Percentiles rank a stretch among this genome's conserved stretches.
These are phyloP conservation scores for Leccinum angustisporum DNA, from an alignment of 1,284 basidiomycete species.

Conservation along the genomic window DNA sequence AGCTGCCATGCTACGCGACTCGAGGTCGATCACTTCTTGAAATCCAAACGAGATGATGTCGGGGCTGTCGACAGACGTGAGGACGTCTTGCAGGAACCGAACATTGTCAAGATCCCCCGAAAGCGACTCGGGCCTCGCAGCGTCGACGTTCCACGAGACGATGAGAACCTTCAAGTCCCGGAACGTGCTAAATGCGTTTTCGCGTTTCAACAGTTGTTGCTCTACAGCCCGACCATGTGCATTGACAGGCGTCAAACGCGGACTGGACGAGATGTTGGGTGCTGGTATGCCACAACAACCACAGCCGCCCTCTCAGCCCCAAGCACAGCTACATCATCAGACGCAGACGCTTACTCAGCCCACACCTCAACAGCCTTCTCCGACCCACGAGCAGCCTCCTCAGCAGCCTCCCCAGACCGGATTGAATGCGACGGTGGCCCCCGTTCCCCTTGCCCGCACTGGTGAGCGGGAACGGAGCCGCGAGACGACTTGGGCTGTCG, in stretches of 20 bases:
- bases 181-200: slow-evolving; percentile 78
- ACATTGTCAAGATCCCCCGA: slow-evolving; percentile 61
- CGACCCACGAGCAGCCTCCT: slow-evolving; percentile 29
- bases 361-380: slow-evolving; percentile 20
- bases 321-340: slow-evolving; percentile 26
- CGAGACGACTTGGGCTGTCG: slow-evolving; percentile 32
- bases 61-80: slow-evolving; percentile 70
- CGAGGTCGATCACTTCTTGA: slow-evolving; percentile 94
- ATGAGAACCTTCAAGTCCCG: slow-evolving; percentile 79
- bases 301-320: slow-evolving; percentile 22
- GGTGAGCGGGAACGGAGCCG: slow-evolving; percentile 33
- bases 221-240: slow-evolving; percentile 46
- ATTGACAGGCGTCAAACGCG: slow-evolving; percentile 63
- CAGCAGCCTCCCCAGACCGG: slow-evolving; percentile 24
- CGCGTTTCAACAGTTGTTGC: slow-evolving; percentile 70
- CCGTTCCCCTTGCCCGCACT: slow-evolving; percentile 25
- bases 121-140: slow-evolving; percentile 78
- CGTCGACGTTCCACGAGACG: slow-evolving; percentile 93
- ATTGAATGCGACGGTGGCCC: slow-evolving; percentile 13
- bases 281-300: slow-evolving; percentile 21
- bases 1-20: slow-evolving; percentile 87
- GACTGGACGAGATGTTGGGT: slow-evolving; percentile 64
- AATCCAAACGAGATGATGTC: slow-evolving; percentile 94
- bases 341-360: slow-evolving; percentile 23
- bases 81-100: slow-evolving; percentile 70